Percentiles rank a stretch among this genome's conserved stretches.
Conservation (phyloP, 805 yeast genomes). For the Myxozyma sirexii region DNA sequence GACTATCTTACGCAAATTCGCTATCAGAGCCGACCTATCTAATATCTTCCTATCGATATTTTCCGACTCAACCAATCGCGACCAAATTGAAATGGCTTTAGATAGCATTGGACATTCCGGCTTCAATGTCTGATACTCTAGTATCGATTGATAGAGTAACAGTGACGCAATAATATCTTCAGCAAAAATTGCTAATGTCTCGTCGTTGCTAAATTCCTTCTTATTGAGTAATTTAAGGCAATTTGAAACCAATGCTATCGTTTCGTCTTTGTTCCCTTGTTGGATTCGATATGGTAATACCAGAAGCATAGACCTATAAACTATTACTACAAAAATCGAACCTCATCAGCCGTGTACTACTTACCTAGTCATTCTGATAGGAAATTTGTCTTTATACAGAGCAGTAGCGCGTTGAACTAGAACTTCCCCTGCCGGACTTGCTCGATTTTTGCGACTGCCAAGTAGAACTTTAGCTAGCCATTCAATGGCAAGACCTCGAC, state of each 20-base stretch:
- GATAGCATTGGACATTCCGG: background rate
- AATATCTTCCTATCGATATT: constrained; percentile 2
- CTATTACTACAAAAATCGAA: no score
- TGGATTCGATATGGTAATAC: background rate
- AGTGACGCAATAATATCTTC: constrained; percentile 16
- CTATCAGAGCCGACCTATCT: constrained; percentile 1
- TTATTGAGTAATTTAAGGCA: background rate
- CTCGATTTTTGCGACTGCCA: background rate
- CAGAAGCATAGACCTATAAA: constrained; percentile 4
- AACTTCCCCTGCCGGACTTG: background rate
- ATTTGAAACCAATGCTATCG: background rate
- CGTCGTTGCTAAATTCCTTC: background rate
- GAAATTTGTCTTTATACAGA: background rate
- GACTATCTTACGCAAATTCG: constrained; percentile 5
- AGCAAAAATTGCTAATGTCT: background rate
- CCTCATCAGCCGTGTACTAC: no score
- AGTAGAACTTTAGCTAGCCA: constrained; percentile 14
- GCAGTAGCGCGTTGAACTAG: background rate
- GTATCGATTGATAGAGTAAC: constrained; percentile 6
- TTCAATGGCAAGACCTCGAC: constrained; percentile 20
- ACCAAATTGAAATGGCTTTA: constrained; percentile 7
- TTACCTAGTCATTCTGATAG: constrained; percentile 18
- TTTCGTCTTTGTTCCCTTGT: background rate
- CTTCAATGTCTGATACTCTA: constrained; percentile 7
- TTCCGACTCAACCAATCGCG: background rate